Base-by-base conservation (phyloP, 352 stramenopile genomes). In the Phytophthora fragariae region DNA sequence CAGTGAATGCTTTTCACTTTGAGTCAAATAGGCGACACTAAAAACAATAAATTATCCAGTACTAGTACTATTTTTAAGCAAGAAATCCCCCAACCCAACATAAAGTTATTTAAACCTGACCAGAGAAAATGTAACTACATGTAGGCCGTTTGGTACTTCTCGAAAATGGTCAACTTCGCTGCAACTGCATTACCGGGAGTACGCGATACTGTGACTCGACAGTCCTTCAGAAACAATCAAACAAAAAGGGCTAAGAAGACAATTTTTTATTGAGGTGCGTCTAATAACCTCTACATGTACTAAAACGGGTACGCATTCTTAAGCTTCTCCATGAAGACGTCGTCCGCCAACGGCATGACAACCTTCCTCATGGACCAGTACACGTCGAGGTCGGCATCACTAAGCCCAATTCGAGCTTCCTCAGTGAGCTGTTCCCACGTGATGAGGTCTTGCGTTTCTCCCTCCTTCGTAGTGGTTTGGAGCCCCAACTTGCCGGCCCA, bases 1-100 rank as follows among this genome's bases (percentile, higher is more conserved):
- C 19, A 64, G 55, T 14, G 78, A 82, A 14, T 44, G 24, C 2
- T 80, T 77, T 39, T 17, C 44, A 17, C 57, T 77, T 24, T 74
- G 62, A 73, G 9, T 12, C 2, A n/a, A 44, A 15, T 6, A 19
- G 3, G 2, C 37, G 39, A 46, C 39, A n/a, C 17, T 2, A 55
- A 5, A 31, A 55, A 24, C 29, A 24, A 55, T 54, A 54, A 44
- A 44, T 17, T 44, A 44, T 44, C 29, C 19, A n/a, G n/a, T n/a
- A n/a, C n/a, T n/a, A n/a, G n/a, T n/a, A n/a, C n/a, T n/a, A n/a
- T 29, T 29, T 29, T 29, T 29, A 29, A 29, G 27, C 27, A 3
- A 29, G 27, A 29, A 29, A 29, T 29, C n/a, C n/a, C n/a, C n/a
- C n/a, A 27, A 27, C 24, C 24, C 24, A 31, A 31, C 29, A 31